phyloP scores from a whole-genome alignment of 2,329 filamentous ascomycete species.

The Pezicula radicicola region DNA sequence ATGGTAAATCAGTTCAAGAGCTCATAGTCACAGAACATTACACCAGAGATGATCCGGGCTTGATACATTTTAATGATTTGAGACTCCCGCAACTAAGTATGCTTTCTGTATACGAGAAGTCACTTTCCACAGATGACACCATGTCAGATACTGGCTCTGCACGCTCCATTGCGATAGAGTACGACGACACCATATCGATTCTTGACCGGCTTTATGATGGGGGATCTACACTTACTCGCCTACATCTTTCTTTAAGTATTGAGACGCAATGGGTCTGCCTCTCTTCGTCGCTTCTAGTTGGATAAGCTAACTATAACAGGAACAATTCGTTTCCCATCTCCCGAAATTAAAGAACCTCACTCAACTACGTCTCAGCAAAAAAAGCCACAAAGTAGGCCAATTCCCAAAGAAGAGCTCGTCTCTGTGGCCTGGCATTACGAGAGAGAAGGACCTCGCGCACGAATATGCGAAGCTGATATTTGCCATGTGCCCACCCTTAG shows the following conservation, averaged over 20 bases:
- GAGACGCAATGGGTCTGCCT: conserved; percentile 9
- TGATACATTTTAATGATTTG: conserved; percentile 5
- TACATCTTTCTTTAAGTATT: conserved; percentile 6
- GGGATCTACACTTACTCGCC: conserved; percentile 3
- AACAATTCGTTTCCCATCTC: conserved; percentile 2
- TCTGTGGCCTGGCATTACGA: conserved; percentile 1
- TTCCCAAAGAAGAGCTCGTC: conserved; percentile 5
- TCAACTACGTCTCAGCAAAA: conserved; percentile 4
- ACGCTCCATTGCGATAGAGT: not conserved
- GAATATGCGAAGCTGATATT: conserved; percentile 9
- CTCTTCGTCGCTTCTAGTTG: not conserved
- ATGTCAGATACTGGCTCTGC: not conserved
- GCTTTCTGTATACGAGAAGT: conserved; percentile 4
- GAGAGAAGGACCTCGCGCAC: conserved; percentile 4
- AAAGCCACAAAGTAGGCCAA: not conserved
- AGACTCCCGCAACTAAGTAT: conserved; percentile 4
- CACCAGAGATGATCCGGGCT: conserved; percentile 1
- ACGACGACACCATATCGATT: conserved; percentile 1
- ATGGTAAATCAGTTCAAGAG: conserved; percentile 3
- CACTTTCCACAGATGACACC: not conserved
- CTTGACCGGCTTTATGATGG: conserved; percentile 7
- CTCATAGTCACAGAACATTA: conserved; percentile 10
- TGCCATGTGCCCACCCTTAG: conserved; percentile 7
- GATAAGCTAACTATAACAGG: conserved; percentile 1
- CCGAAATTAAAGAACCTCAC: conserved; percentile 1